Conservation (phyloP, 371 early-diverging fungal species). For the Cokeromyces recurvatus region DNA sequence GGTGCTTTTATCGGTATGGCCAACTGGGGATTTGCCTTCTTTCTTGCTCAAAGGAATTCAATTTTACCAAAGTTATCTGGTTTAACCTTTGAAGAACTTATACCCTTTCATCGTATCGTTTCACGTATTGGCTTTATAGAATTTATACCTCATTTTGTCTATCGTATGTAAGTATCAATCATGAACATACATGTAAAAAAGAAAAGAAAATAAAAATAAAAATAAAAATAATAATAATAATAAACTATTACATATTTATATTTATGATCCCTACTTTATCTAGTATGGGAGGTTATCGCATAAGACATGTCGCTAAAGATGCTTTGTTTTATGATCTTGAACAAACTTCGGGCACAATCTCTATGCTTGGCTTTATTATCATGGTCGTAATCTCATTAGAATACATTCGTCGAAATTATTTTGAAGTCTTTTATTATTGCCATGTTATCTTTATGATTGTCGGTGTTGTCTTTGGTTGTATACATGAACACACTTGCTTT, state of each 20-base stretch:
- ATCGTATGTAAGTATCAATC: constrained; percentile 34
- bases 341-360: constrained; percentile 38
- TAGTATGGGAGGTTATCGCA: too few relatives aligned
- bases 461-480: constrained; percentile 28
- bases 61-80: constrained; percentile 36
- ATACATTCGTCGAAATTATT: constrained; percentile 36
- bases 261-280: background rate
- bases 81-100: constrained; percentile 34
- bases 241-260: constrained; percentile 18
- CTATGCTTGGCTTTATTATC: constrained; percentile 32
- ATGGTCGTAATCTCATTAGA: constrained; percentile 34
- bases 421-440: constrained; percentile 38
- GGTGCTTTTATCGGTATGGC: constrained; percentile 37
- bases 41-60: constrained; percentile 37
- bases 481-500: constrained; percentile 31
- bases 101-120: constrained; percentile 43
- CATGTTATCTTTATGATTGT: constrained; percentile 33
- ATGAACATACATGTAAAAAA: too few relatives aligned
- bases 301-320: too few relatives aligned
- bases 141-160: constrained; percentile 38
- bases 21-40: constrained; percentile 38
- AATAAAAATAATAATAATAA: constrained; percentile 36
- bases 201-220: too few relatives aligned
- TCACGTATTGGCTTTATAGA: constrained; percentile 37
- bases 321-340: too few relatives aligned